Evolutionary conservation across 768 basidiomycete genomes (phyloP).

Genomic region (Ramaria sp.): DNA sequence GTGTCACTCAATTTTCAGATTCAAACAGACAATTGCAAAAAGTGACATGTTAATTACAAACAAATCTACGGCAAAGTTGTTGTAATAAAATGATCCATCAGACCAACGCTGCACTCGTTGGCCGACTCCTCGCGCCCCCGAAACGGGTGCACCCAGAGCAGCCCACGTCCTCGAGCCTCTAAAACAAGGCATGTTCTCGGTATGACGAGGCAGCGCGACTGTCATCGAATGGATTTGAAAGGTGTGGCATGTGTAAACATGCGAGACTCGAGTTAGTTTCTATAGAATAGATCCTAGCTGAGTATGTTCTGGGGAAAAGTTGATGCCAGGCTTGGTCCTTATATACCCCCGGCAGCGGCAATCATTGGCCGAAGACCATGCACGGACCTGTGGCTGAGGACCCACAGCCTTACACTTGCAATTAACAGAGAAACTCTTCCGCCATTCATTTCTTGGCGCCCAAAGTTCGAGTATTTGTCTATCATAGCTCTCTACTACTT

Average conservation of each 20-base stretch:
- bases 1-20: too few species aligned
- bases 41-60: too few species aligned
- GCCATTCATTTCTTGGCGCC: too few species aligned
- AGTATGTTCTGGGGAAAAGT: slow-evolving; percentile 32
- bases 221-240: slow-evolving; percentile 32
- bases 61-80: too few species aligned
- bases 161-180: slow-evolving; percentile 30
- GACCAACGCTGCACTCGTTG: slow-evolving; percentile 31
- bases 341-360: slow-evolving; percentile 5
- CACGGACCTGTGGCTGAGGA: too few species aligned
- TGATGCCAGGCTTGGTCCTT: not conserved
- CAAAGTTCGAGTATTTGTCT: too few species aligned
- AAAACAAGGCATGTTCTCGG: slow-evolving; percentile 27
- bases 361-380: too few species aligned
- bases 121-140: slow-evolving; percentile 16
- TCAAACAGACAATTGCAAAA: too few species aligned
- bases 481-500: too few species aligned
- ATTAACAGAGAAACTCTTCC: too few species aligned
- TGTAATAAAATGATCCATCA: slow-evolving; percentile 23
- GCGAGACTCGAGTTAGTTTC: slow-evolving; percentile 36
- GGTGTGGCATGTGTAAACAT: slow-evolving; percentile 34
- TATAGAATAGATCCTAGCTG: slow-evolving; percentile 29
- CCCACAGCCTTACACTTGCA: too few species aligned
- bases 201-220: slow-evolving; percentile 25
- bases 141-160: slow-evolving; percentile 15